Evolutionary conservation across 441 rosid genomes (phyloP).

Genomic region (Viola pubescens): DNA sequence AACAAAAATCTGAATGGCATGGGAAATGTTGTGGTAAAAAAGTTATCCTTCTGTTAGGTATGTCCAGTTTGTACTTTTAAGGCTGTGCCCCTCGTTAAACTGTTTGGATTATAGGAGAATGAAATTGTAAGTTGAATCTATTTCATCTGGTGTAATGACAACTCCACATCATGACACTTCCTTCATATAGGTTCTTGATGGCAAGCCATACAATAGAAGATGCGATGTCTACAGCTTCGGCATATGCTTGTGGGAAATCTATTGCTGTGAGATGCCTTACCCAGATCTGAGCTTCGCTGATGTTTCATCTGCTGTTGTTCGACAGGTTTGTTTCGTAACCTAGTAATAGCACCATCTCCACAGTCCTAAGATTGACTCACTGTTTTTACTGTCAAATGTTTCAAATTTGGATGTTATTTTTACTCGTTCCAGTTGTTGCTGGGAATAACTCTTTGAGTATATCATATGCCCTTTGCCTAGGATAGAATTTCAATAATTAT

Average conservation of each 20-base stretch:
- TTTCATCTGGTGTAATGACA: neutral
- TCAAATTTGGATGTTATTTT: too few species aligned
- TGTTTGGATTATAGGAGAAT: neutral
- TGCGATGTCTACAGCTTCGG: conserved; percentile 97
- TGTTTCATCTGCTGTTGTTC: conserved; percentile 75
- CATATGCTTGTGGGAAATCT: conserved; percentile 92
- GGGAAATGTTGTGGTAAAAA: too few species aligned
- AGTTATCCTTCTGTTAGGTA: too few species aligned
- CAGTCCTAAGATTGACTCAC: too few species aligned
- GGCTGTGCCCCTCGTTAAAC: too few species aligned
- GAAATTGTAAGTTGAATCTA: neutral
- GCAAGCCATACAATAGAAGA: conserved; percentile 86
- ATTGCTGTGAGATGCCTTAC: conserved; percentile 90
- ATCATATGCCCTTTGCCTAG: too few species aligned
- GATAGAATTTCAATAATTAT: too few species aligned
- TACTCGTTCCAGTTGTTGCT: too few species aligned
- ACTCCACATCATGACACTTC: conserved; percentile 6
- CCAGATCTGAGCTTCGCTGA: conserved; percentile 78
- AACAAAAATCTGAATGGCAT: too few species aligned
- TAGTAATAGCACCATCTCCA: neutral
- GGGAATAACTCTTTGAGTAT: too few species aligned
- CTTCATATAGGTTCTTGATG: conserved; percentile 67
- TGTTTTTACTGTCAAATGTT: too few species aligned
- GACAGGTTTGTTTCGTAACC: conserved; percentile 47
- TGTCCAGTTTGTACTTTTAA: too few species aligned